These are phyloP conservation scores for Coemansia linderi DNA, from an alignment of 371 early-diverging fungal species.

Conservation along the genomic window DNA sequence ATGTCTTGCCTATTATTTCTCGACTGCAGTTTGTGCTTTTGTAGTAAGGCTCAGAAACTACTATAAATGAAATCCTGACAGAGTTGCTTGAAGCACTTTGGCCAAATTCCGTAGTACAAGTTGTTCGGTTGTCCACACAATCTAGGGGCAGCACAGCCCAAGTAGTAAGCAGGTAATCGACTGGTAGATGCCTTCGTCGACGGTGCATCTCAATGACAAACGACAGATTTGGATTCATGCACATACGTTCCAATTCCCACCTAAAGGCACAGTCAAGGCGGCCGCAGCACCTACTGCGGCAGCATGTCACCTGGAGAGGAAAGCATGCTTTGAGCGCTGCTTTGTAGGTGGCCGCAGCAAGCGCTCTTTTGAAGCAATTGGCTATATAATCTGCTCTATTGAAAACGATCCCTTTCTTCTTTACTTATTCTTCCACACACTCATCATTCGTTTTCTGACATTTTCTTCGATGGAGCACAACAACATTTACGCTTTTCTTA, in stretches of 20 bases:
- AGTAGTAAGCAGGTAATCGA: no score
- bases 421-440: neutral
- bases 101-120: neutral
- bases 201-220: no score
- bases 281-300: neutral
- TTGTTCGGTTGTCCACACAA: no score
- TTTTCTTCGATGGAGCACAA: conserved; percentile 1
- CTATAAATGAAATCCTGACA: neutral
- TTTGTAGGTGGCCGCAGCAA: neutral
- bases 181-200: no score
- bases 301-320: neutral
- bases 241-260: no score
- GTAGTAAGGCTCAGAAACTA: neutral
- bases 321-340: neutral
- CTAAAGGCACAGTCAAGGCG: neutral
- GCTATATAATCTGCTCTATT: neutral
- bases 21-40: neutral
- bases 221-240: no score
- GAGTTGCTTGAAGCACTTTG: neutral
- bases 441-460: neutral
- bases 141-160: no score
- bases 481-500: neutral
- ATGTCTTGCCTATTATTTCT: neutral
- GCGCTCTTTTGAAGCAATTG: neutral
- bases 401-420: neutral